Evolutionary conservation across 495 filamentous ascomycete genomes (phyloP).

Genomic region (Copromyces sp.): DNA sequence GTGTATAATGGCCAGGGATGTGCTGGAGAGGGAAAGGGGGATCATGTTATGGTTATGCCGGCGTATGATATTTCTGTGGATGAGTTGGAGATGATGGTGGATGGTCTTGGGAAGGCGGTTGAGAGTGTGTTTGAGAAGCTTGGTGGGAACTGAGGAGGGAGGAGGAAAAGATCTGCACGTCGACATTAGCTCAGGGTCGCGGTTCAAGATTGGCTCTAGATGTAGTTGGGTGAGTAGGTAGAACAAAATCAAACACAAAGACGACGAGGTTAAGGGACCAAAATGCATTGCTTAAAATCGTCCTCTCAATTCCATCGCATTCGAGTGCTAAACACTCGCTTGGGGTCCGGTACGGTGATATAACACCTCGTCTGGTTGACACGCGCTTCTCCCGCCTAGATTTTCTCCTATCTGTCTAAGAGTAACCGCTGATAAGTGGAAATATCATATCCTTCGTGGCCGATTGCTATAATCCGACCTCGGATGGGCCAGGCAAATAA

Average conservation of each 20-base stretch:
- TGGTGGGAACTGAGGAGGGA: background rate
- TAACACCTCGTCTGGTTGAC: background rate
- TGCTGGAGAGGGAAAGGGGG: conserved; percentile 52
- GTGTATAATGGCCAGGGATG: conserved; percentile 60
- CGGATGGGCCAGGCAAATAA: background rate
- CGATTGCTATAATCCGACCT: background rate
- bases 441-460: background rate
- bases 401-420: background rate
- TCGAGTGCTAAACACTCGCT: background rate
- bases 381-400: background rate
- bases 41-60: conserved; percentile 60
- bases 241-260: background rate
- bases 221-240: background rate
- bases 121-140: background rate
- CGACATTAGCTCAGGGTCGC: background rate
- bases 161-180: background rate
- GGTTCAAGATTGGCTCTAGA: background rate
- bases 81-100: conserved; percentile 47
- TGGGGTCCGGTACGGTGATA: background rate
- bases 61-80: conserved; percentile 11
- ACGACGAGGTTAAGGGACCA: background rate
- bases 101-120: conserved; percentile 17
- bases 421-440: background rate
- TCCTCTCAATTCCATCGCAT: background rate
- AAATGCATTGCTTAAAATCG: background rate